These are phyloP conservation scores for Podila epicladia DNA, from an alignment of 192 early-diverging fungal species.

Conservation along the genomic window DNA sequence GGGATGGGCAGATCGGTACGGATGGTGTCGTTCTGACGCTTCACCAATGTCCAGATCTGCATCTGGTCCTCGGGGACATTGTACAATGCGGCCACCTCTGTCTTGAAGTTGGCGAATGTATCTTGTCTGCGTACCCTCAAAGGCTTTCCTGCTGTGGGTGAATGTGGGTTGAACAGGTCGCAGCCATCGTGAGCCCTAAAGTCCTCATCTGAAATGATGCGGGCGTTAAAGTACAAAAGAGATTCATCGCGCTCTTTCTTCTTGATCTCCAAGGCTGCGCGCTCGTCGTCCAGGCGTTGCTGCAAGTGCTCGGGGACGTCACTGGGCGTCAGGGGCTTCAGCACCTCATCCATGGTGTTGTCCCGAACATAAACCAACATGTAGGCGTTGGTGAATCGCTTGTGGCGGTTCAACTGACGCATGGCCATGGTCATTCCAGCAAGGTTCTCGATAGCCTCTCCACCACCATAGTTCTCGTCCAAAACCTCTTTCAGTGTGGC, in stretches of 20 bases:
- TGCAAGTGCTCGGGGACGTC: slow-evolving; percentile 89
- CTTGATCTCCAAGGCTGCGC: slow-evolving; percentile 62
- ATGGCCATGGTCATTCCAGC: slow-evolving; percentile 50
- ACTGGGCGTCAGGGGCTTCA: slow-evolving; percentile 67
- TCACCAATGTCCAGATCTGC: slow-evolving; percentile 89
- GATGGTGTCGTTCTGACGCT: slow-evolving; percentile 91
- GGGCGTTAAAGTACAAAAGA: slow-evolving; percentile 72
- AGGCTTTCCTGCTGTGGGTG: slow-evolving; percentile 24
- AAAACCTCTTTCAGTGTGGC: slow-evolving; percentile 83
- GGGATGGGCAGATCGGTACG: slow-evolving; percentile 81
- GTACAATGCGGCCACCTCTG: slow-evolving; percentile 56
- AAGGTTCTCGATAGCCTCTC: slow-evolving; percentile 53
- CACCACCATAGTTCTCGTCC: slow-evolving; percentile 96
- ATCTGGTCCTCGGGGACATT: slow-evolving; percentile 61
- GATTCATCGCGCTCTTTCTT: slow-evolving; percentile 76
- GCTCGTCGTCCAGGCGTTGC: slow-evolving; percentile 73
- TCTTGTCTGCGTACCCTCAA: slow-evolving; percentile 68
- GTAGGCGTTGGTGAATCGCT: slow-evolving; percentile 97
- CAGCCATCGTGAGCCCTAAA: slow-evolving; percentile 83
- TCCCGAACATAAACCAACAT: slow-evolving; percentile 98
- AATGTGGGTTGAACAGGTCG: slow-evolving; percentile 85
- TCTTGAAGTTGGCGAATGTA: slow-evolving; percentile 64
- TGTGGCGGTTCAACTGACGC: slow-evolving; percentile 59
- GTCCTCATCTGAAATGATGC: slow-evolving; percentile 70
- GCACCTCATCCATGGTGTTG: slow-evolving; percentile 74